Evolutionary conservation across 129 eudicot genomes (phyloP), one percentile per base, ranked within the genome.

Genomic region (Centrapalus pauciflorus): DNA sequence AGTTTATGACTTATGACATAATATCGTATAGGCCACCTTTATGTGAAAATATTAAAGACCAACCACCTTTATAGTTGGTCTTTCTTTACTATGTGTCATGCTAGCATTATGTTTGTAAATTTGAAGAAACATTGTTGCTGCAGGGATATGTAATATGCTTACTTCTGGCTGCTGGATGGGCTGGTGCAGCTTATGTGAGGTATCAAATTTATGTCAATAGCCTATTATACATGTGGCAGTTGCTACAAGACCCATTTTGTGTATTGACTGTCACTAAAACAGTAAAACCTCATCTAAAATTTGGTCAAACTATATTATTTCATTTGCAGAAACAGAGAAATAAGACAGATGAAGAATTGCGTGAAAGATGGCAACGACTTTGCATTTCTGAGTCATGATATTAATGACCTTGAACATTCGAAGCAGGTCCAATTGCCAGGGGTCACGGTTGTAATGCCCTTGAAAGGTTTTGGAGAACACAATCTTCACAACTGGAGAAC

Each of bases 391-490:
- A 79, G 72, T 76, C 84, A 76, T 56, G 83, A 89, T 77, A 72
- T 93, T 37, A 61, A 80, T 45, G 96, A 86, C 17, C 95, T 93
- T 23, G 99, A 93, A 80, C 96, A 93, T 64, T 89, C 93, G 19
- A 86, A 65, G 55, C 99, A 93, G 82, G 78, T 68, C 75, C 82
- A 89, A 41, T 78, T 93, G 71, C 99, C 99, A 17, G 81, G 96
- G 66, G 99, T 93, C 66, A 79, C 99, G 4, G 95, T 93, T 76
- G 95, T 93, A 64, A 93, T 93, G 99, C 99, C 99, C 68, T 80
- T 93, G 69, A 93, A 93, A 81, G 99, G 99, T 24, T 93, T 85
- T 51, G 99, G 99, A 55, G 99, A 93, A 72, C 99, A 93, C 78
- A 93, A 93, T 72, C 73, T 93, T 51, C 99, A 88, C 77, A 93